Evolutionary conservation across 305 asterid species (phyloP), one percentile per base, ranked within the genome.

Genomic region (Fraxinus floribunda): DNA sequence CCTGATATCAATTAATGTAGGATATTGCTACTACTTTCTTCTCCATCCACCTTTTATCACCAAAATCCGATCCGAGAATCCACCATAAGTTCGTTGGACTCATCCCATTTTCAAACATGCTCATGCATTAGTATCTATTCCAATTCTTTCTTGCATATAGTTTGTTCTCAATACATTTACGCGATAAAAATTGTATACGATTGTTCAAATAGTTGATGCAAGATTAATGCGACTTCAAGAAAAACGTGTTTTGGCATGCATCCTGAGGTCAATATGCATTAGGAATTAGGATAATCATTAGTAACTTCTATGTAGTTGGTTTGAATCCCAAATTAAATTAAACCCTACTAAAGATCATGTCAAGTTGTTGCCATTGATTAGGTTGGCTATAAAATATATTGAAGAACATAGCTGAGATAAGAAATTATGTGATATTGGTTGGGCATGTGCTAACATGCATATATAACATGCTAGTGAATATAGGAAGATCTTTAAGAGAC

Each of bases 361-460:
- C 55, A 38, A 86, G 77, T 80, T 77, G 84, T 77, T 39, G 49
- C 49, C 49, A 39, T 39, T 60, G 64, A 74, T 74, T 46, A 34
- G 83, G 70, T 72, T 76, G 79, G 75, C 32, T 32, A 7, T 9
- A 30, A 34, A 70, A 73, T 82, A 30, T 77, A 70, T 13, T 24
- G 36, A 4, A 73, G 46, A 79, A 70, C 66, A 41, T 73, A 16
- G 22, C 32, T 41, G 78, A 38, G 15, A 24, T 49, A 15, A 44
- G 20, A 36, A 83, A 66, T n/a, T 34, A 7, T 64, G 70, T 77
- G 44, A 80, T 84, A 30, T 30, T 30, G 81, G 44, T 39, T 38
- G 70, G 79, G 86, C 89, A 91, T 87, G 93, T 90, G 89, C 81
- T 81, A 85, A 85, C 93, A 89, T 91, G 91, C 86, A 84, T 81